Conservation (phyloP, 371 early-diverging fungal genomes). For the Gilbertella persicaria region DNA sequence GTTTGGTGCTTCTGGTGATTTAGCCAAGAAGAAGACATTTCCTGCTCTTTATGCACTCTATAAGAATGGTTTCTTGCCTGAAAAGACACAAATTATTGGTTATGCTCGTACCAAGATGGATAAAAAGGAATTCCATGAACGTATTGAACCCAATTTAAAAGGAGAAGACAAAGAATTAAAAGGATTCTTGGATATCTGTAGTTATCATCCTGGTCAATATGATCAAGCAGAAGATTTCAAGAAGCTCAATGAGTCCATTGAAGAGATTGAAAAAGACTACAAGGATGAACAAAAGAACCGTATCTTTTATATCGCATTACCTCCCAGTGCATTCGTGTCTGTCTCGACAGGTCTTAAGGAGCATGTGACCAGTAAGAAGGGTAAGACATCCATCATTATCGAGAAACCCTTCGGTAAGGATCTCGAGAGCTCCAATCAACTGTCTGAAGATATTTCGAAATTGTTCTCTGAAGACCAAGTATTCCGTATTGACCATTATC, state of each 20-base stretch:
- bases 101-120: slow-evolving; percentile 93
- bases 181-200: slow-evolving; percentile 10
- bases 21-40: slow-evolving; percentile 98
- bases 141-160: slow-evolving; percentile 77
- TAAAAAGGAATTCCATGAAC: slow-evolving; percentile 72
- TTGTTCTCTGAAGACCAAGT: slow-evolving; percentile 90
- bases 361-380: slow-evolving; percentile 57
- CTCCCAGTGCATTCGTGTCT: slow-evolving; percentile 92
- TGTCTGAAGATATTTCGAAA: slow-evolving; percentile 66
- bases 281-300: slow-evolving; percentile 53
- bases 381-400: slow-evolving; percentile 79
- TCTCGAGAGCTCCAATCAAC: slow-evolving; percentile 74
- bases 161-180: slow-evolving; percentile 46
- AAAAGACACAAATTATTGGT: slow-evolving; percentile 82
- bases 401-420: slow-evolving; percentile 99
- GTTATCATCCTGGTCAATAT: slow-evolving; percentile 59
- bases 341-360: slow-evolving; percentile 78
- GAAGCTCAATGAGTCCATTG: slow-evolving; percentile 61
- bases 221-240: slow-evolving; percentile 78
- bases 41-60: slow-evolving; percentile 93
- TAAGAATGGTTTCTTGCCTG: slow-evolving; percentile 76
- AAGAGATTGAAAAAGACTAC: slow-evolving; percentile 53
- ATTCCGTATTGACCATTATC: slow-evolving; percentile 97
- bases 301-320: slow-evolving; percentile 98
- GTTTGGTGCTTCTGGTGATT: slow-evolving; percentile 93